These are phyloP conservation scores for Oryza officinalis DNA, from an alignment of 176 grass and related monocot genomes.

Conservation along the genomic window DNA sequence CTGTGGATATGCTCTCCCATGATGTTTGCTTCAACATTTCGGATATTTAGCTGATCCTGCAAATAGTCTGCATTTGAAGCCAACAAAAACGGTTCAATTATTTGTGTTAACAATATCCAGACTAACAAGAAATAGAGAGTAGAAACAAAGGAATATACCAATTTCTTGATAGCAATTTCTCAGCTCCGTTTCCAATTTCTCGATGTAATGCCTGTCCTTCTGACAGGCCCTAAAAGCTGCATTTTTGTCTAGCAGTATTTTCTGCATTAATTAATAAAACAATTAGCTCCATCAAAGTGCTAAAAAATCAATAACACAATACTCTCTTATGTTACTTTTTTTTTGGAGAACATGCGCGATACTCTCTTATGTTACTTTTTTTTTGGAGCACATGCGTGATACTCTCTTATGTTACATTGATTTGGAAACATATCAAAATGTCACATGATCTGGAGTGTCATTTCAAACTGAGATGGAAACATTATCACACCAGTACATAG, in stretches of 20 bases:
- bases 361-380: slow-evolving; percentile 7
- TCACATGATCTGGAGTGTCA: slow-evolving; percentile 14
- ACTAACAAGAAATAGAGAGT: slow-evolving; percentile 29
- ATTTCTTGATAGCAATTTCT: slow-evolving; percentile 91
- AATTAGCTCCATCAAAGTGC: slow-evolving; percentile 25
- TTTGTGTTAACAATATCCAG: slow-evolving; percentile 2
- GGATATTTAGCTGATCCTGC: slow-evolving; percentile 90
- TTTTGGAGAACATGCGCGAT: slow-evolving; percentile 14
- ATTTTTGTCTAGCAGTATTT: slow-evolving; percentile 51
- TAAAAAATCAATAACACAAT: not conserved
- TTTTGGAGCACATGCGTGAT: slow-evolving; percentile 14
- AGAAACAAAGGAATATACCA: slow-evolving; percentile 45
- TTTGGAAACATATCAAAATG: slow-evolving; percentile 32
- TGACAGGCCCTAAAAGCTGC: slow-evolving; percentile 47
- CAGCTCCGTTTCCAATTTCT: slow-evolving; percentile 80
- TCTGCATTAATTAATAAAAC: slow-evolving; percentile 52
- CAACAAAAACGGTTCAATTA: slow-evolving; percentile 27
- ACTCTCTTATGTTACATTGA: slow-evolving; percentile 10
- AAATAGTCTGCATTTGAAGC: slow-evolving; percentile 75
- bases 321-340: slow-evolving; percentile 4
- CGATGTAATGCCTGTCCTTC: slow-evolving; percentile 62
- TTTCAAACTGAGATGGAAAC: not conserved
- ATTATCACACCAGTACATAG: not conserved
- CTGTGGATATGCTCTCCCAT: slow-evolving; percentile 87
- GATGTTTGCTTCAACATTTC: slow-evolving; percentile 80